phyloP scores from a whole-genome alignment of 2,329 filamentous ascomycete species.

The Neonectria faginata region DNA sequence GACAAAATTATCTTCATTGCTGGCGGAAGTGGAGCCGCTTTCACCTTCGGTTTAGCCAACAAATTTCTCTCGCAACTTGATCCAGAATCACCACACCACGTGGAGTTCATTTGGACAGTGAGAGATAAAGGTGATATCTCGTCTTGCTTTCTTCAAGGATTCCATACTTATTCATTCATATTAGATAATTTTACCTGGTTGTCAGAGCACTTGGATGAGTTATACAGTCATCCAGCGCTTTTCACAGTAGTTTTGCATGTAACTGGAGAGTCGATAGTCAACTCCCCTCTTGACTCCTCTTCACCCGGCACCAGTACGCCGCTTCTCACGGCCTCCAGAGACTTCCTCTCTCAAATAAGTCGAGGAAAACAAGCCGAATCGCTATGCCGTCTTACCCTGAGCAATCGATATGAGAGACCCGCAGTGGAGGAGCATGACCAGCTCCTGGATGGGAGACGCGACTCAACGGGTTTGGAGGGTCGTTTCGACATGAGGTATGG shows the following conservation, averaged over 20 bases:
- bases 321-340: conserved; percentile 2
- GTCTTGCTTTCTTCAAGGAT: too few species aligned
- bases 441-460: neutral
- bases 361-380: conserved; percentile 1
- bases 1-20: conserved; percentile 42
- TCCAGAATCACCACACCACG: neutral
- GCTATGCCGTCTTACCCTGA: neutral
- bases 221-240: conserved; percentile 8
- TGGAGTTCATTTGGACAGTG: conserved; percentile 37
- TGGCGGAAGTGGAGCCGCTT: conserved; percentile 43
- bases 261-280: conserved; percentile 5
- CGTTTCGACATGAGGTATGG: conserved; percentile 10
- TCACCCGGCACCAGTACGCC: conserved; percentile 12
- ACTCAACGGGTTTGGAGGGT: conserved; percentile 1
- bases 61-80: conserved; percentile 16
- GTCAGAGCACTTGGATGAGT: neutral
- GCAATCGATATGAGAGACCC: neutral
- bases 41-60: conserved; percentile 39
- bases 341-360: conserved; percentile 12
- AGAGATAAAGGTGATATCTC: conserved; percentile 13
- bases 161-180: neutral
- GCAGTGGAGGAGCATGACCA: neutral
- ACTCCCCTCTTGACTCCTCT: neutral
- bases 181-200: conserved; percentile 18
- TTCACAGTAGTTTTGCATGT: conserved; percentile 13